A percentile compares a stretch with the other conserved stretches of the same genome.
These are phyloP conservation scores for Lachancea dasiensis DNA, from an alignment of 805 yeast genomes.

Conservation along the genomic window DNA sequence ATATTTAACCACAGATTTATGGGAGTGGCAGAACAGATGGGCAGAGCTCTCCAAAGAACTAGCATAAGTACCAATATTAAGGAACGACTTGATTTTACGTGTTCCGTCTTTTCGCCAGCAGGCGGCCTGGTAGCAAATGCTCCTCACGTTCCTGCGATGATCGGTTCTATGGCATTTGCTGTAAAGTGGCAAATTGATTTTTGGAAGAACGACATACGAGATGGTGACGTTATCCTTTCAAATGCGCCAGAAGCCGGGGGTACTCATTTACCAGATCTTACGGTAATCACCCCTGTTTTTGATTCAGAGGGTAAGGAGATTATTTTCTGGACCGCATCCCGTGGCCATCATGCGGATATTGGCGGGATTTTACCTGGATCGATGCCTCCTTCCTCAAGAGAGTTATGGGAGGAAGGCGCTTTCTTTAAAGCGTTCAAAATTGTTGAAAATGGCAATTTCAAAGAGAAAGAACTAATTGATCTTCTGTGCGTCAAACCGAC, in stretches of 20 bases:
- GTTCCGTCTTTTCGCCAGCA: constrained; percentile 69
- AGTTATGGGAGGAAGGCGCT: constrained; percentile 87
- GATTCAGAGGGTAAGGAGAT: constrained; percentile 43
- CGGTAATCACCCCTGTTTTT: constrained; percentile 87
- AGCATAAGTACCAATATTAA: constrained; percentile 79
- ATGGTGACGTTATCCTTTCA: constrained; percentile 71
- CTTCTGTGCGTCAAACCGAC: constrained; percentile 70
- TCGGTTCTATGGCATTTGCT: constrained; percentile 82
- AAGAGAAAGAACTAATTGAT: constrained; percentile 60
- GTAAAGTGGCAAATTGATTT: constrained; percentile 56
- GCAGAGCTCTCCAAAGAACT: constrained; percentile 69
- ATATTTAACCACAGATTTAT: constrained; percentile 79
- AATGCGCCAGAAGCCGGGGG: constrained; percentile 85
- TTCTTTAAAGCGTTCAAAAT: constrained; percentile 71
- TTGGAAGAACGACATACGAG: constrained; percentile 58
- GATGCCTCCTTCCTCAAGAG: constrained; percentile 88
- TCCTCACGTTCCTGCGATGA: constrained; percentile 81
- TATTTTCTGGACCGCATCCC: constrained; percentile 82
- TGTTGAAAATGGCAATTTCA: constrained; percentile 65
- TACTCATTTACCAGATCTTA: constrained; percentile 82
- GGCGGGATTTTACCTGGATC: constrained; percentile 91
- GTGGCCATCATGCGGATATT: constrained; percentile 96
- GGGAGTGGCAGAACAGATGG: constrained; percentile 92
- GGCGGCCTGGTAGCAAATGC: constrained; percentile 83
- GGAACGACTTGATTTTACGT: constrained; percentile 76